Percentiles rank a stretch among this genome's conserved stretches.
phyloP scores from a whole-genome alignment of 495 filamentous ascomycete species.

The Tuber brumale region DNA sequence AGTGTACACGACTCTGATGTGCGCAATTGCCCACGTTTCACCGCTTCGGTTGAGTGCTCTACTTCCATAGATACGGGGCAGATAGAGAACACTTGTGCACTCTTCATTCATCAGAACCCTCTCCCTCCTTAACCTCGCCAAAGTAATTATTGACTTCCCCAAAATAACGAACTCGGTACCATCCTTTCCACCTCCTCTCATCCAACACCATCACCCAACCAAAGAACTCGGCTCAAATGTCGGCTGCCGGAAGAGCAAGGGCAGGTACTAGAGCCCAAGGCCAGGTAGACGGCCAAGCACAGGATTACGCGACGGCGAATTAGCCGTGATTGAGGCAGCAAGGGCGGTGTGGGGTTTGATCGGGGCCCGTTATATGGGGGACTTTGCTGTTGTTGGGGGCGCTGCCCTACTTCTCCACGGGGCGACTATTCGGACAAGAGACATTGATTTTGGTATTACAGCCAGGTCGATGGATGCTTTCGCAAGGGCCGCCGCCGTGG shows the following conservation, averaged over 20 bases:
- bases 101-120: not conserved
- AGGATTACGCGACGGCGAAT: not conserved
- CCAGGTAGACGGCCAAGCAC: not conserved
- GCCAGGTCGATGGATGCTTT: no score
- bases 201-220: not conserved
- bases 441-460: no score
- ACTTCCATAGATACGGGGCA: no score
- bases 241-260: not conserved
- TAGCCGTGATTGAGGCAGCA: not conserved
- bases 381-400: not conserved
- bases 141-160: not conserved
- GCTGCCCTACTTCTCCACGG: no score
- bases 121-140: not conserved
- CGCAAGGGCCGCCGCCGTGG: no score
- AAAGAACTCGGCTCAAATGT: not conserved
- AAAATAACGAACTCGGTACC: not conserved
- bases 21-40: no score
- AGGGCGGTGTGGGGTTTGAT: not conserved
- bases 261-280: no score
- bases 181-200: not conserved
- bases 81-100: no score
- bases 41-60: no score
- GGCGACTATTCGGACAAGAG: no score
- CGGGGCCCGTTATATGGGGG: not conserved
- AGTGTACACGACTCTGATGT: no score